A percentile compares a stretch with the other conserved stretches of the same genome.
Conservation (phyloP, 2,329 filamentous ascomycete species). For the Hysterium pulicare region DNA sequence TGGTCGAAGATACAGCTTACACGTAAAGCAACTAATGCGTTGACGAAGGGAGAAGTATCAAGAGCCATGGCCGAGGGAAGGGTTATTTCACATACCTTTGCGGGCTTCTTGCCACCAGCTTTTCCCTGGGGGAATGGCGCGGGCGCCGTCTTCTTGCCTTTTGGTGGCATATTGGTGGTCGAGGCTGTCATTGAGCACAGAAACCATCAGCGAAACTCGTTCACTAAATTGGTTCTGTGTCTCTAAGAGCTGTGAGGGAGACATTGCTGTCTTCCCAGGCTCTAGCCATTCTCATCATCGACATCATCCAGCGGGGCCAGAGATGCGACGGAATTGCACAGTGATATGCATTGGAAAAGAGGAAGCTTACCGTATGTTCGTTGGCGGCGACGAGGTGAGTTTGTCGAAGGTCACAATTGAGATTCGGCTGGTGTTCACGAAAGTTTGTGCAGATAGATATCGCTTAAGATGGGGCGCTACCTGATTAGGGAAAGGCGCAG, state of each 20-base stretch:
- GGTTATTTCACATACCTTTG: constrained; percentile 81
- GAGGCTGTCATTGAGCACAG: constrained; percentile 99
- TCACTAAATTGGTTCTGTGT: constrained; percentile 57
- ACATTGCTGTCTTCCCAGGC: constrained; percentile 33
- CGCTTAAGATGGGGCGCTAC: neutral
- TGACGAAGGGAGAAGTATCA: no score
- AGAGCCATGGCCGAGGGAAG: no score
- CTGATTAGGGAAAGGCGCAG: neutral
- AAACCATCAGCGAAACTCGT: constrained; percentile 88
- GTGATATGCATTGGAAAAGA: constrained; percentile 26
- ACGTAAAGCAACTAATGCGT: no score
- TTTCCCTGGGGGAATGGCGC: constrained; percentile 95
- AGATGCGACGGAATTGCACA: constrained; percentile 9
- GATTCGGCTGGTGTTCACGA: constrained; percentile 1
- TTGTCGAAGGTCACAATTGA: constrained; percentile 21
- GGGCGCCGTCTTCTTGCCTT: constrained; percentile 98
- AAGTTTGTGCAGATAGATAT: constrained; percentile 11
- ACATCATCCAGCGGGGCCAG: constrained; percentile 20
- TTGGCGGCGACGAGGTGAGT: constrained; percentile 31
- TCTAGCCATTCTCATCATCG: constrained; percentile 38
- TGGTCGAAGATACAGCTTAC: no score
- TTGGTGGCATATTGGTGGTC: constrained; percentile 56
- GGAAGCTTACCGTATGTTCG: constrained; percentile 37
- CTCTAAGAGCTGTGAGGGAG: constrained; percentile 37
- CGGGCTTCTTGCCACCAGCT: constrained; percentile 88